phyloP scores from a whole-genome alignment of 495 filamentous ascomycete species.

The Hypoxylon intermedium region DNA sequence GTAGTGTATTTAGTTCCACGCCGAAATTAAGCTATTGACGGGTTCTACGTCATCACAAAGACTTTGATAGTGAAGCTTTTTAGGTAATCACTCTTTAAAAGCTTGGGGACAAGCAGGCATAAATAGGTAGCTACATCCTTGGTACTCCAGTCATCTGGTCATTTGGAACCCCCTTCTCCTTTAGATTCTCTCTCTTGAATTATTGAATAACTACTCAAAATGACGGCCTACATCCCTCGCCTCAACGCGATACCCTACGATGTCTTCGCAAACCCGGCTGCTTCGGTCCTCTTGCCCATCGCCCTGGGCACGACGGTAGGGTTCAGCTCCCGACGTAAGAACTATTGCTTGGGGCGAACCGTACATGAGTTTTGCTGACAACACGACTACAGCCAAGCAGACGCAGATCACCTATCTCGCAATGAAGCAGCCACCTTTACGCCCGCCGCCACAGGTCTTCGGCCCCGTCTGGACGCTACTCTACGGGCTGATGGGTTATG shows the following conservation, averaged over 20 bases:
- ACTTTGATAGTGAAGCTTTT: constrained; percentile 14
- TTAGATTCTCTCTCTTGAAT: too few species aligned
- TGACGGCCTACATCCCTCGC: constrained; percentile 71
- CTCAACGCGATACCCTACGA: constrained; percentile 65
- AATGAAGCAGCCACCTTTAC: constrained; percentile 79
- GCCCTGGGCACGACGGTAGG: constrained; percentile 69
- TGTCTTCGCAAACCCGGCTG: constrained; percentile 70
- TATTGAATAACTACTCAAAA: too few species aligned
- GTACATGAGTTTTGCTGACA: neutral
- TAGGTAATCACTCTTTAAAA: too few species aligned
- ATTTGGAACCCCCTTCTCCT: too few species aligned
- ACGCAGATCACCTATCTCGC: constrained; percentile 68
- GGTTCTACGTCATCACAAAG: neutral
- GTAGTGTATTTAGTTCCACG: too few species aligned
- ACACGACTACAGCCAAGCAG: constrained; percentile 54
- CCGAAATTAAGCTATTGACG: neutral
- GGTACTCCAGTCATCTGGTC: too few species aligned
- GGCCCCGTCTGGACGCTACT: constrained; percentile 85
- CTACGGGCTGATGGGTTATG: constrained; percentile 89
- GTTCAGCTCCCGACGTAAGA: constrained; percentile 64
- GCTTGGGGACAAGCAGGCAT: too few species aligned
- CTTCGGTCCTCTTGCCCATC: constrained; percentile 73
- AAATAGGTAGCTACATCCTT: too few species aligned
- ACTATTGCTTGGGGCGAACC: neutral
- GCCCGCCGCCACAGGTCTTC: constrained; percentile 81